A percentile compares a stretch with the other conserved stretches of the same genome.
phyloP scores from a whole-genome alignment of 805 yeast species.

The Yamadazyma takamatsuzukensis region DNA sequence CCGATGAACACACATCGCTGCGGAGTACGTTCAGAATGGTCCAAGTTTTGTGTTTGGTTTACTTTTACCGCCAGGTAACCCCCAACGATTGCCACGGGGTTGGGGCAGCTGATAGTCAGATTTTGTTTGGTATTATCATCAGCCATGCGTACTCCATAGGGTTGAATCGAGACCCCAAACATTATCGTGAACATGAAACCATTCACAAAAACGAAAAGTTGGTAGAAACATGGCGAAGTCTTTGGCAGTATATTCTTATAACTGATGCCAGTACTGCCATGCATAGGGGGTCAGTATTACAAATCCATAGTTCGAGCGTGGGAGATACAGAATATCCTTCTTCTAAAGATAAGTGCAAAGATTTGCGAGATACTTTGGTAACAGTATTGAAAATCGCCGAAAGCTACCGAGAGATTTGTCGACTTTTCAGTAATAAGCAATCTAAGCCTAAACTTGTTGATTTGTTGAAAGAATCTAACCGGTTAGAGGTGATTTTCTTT shows the following conservation, averaged over 20 bases:
- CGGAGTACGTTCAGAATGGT: slow-evolving; percentile 34
- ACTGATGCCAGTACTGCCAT: slow-evolving; percentile 32
- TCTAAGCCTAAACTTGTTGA: slow-evolving; percentile 32
- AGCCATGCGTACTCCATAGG: slow-evolving; percentile 40
- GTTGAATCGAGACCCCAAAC: slow-evolving; percentile 36
- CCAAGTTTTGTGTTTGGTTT: slow-evolving; percentile 29
- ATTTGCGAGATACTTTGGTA: slow-evolving; percentile 11
- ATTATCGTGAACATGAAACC: slow-evolving; percentile 24
- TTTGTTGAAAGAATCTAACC: slow-evolving; percentile 31
- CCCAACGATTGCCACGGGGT: slow-evolving; percentile 43
- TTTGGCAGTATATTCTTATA: slow-evolving; percentile 30
- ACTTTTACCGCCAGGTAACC: slow-evolving; percentile 32
- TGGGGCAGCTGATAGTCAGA: slow-evolving; percentile 36
- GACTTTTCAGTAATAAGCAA: slow-evolving; percentile 23
- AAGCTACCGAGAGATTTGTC: slow-evolving; percentile 26
- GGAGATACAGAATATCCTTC: slow-evolving; percentile 33
- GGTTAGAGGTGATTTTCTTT: slow-evolving; percentile 31
- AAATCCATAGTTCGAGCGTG: slow-evolving; percentile 22
- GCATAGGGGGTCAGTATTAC: slow-evolving; percentile 28
- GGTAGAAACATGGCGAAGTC: slow-evolving; percentile 30
- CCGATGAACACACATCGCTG: slow-evolving; percentile 24
- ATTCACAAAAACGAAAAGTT: slow-evolving; percentile 25
- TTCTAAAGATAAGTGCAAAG: slow-evolving; percentile 11
- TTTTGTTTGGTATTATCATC: slow-evolving; percentile 33
- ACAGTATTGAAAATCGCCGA: slow-evolving; percentile 17